Conservation (phyloP, 2,329 filamentous ascomycete species). For the Neofusicoccum cordaticola region DNA sequence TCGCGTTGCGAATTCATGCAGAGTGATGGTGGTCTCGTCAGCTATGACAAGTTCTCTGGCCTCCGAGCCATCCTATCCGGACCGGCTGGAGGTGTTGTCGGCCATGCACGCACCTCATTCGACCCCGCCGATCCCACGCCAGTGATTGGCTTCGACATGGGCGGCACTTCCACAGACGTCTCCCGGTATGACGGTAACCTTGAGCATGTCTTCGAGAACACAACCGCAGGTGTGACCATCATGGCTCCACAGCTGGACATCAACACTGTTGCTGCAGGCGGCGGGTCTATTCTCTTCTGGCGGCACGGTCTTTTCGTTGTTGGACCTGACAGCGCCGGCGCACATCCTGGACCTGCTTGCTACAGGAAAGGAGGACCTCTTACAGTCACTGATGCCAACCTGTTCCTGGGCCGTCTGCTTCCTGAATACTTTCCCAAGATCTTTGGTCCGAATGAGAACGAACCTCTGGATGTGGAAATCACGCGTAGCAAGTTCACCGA, state of each 20-base stretch:
- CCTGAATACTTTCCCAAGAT: slow-evolving; percentile 33
- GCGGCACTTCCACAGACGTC: slow-evolving; percentile 33
- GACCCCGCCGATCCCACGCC: slow-evolving; percentile 24
- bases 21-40: slow-evolving; percentile 31
- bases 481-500: slow-evolving; percentile 41
- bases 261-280: slow-evolving; percentile 47
- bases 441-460: slow-evolving; percentile 32
- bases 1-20: slow-evolving; percentile 35
- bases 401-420: slow-evolving; percentile 31
- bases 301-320: slow-evolving; percentile 86
- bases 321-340: slow-evolving; percentile 59
- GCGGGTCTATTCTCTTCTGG: slow-evolving; percentile 81
- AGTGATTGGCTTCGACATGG: slow-evolving; percentile 32
- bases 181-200: slow-evolving; percentile 31
- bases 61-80: slow-evolving; percentile 31
- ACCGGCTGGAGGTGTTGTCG: slow-evolving; percentile 37
- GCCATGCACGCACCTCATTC: slow-evolving; percentile 31
- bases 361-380: slow-evolving; percentile 36
- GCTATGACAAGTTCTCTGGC: slow-evolving; percentile 29
- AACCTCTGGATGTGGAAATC: slow-evolving; percentile 43
- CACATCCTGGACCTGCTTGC: slow-evolving; percentile 35
- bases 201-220: slow-evolving; percentile 33
- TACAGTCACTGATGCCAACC: slow-evolving; percentile 35
- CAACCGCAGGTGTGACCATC: slow-evolving; percentile 31
- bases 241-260: slow-evolving; percentile 33